Base-by-base conservation (phyloP, 768 basidiomycete genomes). In the Boletus sp. region DNA sequence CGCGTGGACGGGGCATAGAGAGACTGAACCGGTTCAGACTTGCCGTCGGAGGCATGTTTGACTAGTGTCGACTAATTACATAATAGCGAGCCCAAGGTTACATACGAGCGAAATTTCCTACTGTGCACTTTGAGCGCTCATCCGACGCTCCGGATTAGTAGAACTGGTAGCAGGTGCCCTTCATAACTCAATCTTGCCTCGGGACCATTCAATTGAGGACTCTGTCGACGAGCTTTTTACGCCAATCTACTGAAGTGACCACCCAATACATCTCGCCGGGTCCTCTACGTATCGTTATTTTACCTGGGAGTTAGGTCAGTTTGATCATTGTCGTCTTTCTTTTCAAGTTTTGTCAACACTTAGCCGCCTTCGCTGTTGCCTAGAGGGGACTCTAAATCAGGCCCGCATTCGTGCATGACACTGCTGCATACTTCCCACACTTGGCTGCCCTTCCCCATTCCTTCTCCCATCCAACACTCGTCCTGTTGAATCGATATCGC, bases 1-100 rank as follows among this genome's bases (percentile, higher is more conserved):
- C 83, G 61, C 90, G 80, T 17, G 85, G 80, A 18, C 75, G 77
- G 46, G 77, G 72, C 83, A 84, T 85, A 39, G 52, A 41, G 15
- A 29, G 8, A 54, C 24, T 11, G n/a, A 45, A 42, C 24, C 24
- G 24, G 24, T 24, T 24, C 24, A 24, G 24, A 24, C 41, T 7
- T 44, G 20, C 14, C 28, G 3, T 46, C 5, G 24, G 45, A n/a
- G 32, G 50, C 24, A 24, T 8, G 20, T 15, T 20, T 18, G 20
- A 29, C 28, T 15, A 10, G 40, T 15, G 1, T 24, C 24, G 9
- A 14, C 15, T 29, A n/a, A 53, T 64, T 66, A 66, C 47, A 39
- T 64, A 64, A 65, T 47, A 36, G 18, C 30, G 4, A 29, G 24
- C 24, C 24, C 24, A 46, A 14, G 20, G 7, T 24, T 45, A 8